Conservation (phyloP, 179 eudicot genomes). For the Silene coronaria region DNA sequence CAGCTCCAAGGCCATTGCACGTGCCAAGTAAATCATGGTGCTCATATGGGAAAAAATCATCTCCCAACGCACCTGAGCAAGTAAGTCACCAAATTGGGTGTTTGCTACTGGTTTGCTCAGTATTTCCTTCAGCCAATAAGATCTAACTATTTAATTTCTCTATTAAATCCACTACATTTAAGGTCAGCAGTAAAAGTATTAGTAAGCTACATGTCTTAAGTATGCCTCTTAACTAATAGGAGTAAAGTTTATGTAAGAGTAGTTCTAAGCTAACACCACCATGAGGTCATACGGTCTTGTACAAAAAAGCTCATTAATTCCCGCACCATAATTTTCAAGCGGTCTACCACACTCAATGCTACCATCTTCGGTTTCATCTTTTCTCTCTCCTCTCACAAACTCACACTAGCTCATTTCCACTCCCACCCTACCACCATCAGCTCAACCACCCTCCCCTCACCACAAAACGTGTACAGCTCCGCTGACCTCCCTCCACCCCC, state of each 20-base stretch:
- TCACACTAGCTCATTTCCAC: neutral
- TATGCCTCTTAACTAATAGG: neutral
- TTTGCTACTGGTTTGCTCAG: neutral
- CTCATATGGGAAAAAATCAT: neutral
- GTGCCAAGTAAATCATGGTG: neutral
- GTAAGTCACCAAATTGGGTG: neutral
- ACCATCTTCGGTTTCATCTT: neutral
- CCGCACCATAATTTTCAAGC: neutral
- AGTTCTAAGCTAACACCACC: too few species aligned
- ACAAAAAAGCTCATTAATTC: neutral
- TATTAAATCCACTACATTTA: neutral
- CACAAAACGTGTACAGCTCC: neutral
- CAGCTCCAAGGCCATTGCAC: neutral
- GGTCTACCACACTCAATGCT: neutral
- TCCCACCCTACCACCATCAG: neutral
- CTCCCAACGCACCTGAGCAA: neutral
- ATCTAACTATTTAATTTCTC: neutral
- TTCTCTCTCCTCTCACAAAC: neutral
- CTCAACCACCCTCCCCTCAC: conserved; percentile 3
- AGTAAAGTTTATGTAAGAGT: too few species aligned
- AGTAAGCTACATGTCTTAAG: neutral
- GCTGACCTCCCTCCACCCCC: neutral
- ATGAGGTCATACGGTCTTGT: neutral
- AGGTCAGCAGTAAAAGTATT: neutral
- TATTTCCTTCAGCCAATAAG: neutral